Base-by-base conservation (phyloP, 768 basidiomycete genomes). In the Piloderma croceum region DNA sequence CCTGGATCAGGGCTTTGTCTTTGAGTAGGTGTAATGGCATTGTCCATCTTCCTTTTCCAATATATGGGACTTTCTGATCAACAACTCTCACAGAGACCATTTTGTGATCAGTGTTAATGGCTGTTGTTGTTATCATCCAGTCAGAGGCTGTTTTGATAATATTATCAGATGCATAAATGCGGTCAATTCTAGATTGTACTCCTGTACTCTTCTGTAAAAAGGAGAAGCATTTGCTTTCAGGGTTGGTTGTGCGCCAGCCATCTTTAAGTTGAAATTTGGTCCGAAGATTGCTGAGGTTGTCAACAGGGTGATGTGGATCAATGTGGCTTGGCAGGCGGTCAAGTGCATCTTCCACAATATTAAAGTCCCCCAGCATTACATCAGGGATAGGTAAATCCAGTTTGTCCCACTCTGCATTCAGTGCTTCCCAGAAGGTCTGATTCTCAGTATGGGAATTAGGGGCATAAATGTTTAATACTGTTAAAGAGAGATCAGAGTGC, bases 361-460 rank as follows among this genome's bases (percentile, higher is more conserved):
- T 63, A 29, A 59, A 57, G 33, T 63, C 58, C 0, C 56, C 56
- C 0, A 55, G 31, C 5, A 57, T 20, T 1, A 56, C 9, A 29
- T 58, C 48, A 2, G 42, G 49, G 5, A 38, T 23, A 1, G 47
- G 43, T 1, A 44, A 21, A 11, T 41, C 25, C 12, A 27, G 15
- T n/a, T 2, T 20, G 5, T 21, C 34, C 2, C 27, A 33, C 25
- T 34, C 24, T 2, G 23, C 24, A 4, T 34, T 13, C 18, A 45
- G 11, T 6, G 29, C 6, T 19, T 18, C n/a, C 57, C 57, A 58
- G 43, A 51, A 55, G 0, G 19, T 3, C 3, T 35, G 22, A 10
- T 51, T 44, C 3, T 38, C 25, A 0, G 21, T 4, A 3, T 22
- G 24, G 19, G 43, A 24, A 23, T 58, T 52, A 0, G 55, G 58